These are phyloP conservation scores for Candida stauntonica DNA, from an alignment of 805 yeast genomes.

Conservation along the genomic window DNA sequence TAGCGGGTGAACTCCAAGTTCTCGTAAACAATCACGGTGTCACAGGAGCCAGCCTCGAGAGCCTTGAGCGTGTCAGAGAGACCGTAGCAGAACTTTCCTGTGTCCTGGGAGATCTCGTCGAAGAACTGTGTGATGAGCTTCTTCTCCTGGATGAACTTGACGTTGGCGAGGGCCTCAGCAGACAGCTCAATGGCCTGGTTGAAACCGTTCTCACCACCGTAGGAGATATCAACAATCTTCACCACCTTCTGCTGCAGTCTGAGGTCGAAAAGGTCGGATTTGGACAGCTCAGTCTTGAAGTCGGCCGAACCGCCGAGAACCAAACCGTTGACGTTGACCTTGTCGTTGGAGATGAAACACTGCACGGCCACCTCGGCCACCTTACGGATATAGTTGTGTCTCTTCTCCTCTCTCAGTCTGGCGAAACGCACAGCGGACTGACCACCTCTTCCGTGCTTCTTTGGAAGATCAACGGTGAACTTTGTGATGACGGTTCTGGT, in stretches of 20 bases:
- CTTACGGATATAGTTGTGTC: constrained; percentile 97
- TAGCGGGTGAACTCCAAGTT: constrained; percentile 83
- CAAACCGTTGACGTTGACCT: constrained; percentile 89
- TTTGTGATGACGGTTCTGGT: constrained; percentile 95
- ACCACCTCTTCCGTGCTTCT: constrained; percentile 99
- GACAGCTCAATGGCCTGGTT: constrained; percentile 98
- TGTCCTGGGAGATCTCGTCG: constrained; percentile 95
- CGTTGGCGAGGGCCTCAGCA: constrained; percentile 95
- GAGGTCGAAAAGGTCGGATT: constrained; percentile 88
- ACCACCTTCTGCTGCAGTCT: constrained; percentile 85
- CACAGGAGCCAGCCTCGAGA: constrained; percentile 93
- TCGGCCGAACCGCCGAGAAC: constrained; percentile 99
- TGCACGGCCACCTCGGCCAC: constrained; percentile 98
- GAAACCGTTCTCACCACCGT: constrained; percentile 99
- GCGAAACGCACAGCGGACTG: constrained; percentile 99
- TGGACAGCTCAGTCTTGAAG: constrained; percentile 90
- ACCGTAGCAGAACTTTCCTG: constrained; percentile 97
- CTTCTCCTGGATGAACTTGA: constrained; percentile 97
- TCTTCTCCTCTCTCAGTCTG: constrained; percentile 97
- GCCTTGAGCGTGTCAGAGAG: constrained; percentile 96
- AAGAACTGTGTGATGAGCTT: constrained; percentile 87
- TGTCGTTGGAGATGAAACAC: constrained; percentile 91
- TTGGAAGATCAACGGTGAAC: constrained; percentile 95
- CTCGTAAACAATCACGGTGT: constrained; percentile 87
- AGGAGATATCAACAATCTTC: constrained; percentile 92